A percentile compares a stretch with the other conserved stretches of the same genome.
Conservation (phyloP, 2,329 filamentous ascomycete genomes). For the Cercospora sojina region DNA sequence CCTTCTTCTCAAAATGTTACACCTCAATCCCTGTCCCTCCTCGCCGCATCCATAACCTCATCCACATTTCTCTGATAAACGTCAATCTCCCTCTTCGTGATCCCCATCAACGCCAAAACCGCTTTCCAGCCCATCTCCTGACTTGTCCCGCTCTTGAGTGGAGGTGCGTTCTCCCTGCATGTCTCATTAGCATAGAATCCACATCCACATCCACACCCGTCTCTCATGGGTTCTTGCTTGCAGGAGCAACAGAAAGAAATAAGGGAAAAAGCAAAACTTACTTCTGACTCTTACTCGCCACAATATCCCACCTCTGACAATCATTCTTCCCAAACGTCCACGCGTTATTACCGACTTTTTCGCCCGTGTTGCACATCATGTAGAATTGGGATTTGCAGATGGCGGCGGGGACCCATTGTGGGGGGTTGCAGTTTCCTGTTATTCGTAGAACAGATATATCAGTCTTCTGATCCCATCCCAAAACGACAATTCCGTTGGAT, state of each 20-base stretch:
- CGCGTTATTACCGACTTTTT: not conserved
- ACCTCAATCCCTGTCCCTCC: not conserved
- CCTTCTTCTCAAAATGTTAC: not conserved
- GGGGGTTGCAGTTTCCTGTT: conserved; percentile 10
- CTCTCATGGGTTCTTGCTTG: no score
- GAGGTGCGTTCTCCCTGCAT: not conserved
- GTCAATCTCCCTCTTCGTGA: not conserved
- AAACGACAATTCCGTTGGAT: no score
- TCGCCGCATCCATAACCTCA: not conserved
- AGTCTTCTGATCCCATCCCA: not conserved
- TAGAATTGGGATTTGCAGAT: conserved; percentile 14
- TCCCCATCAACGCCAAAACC: not conserved
- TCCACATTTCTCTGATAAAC: not conserved
- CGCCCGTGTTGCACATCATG: conserved; percentile 9
- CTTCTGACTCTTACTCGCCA: conserved; percentile 1
- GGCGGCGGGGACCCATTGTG: conserved; percentile 13
- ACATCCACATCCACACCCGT: not conserved
- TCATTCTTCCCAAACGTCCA: conserved; percentile 6
- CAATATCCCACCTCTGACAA: conserved; percentile 14
- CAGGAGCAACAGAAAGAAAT: no score
- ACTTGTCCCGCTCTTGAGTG: not conserved
- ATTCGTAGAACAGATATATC: no score
- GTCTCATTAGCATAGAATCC: not conserved
- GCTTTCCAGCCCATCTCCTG: not conserved
- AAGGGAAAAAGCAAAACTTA: not conserved